Evolutionary conservation across 768 basidiomycete species (phyloP).

Genomic region (Agaricus sinodeliciosus): DNA sequence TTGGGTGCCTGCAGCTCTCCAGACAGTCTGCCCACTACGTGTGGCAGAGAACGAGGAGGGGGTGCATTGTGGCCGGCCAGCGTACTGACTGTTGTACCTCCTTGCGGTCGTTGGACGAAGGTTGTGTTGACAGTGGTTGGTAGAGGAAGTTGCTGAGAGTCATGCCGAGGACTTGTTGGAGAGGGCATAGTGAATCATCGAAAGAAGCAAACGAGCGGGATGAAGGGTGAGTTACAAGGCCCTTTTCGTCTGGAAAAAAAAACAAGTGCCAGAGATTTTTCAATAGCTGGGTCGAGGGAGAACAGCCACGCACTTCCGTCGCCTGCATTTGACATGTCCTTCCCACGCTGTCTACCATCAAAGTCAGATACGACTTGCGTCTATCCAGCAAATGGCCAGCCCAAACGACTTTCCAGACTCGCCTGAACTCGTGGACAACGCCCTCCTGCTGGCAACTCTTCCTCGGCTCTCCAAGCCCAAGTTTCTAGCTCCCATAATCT

Average conservation of each 20-base stretch:
- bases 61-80: neutral
- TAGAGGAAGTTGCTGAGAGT: slow-evolving; percentile 27
- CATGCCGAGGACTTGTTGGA: slow-evolving; percentile 15
- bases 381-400: neutral
- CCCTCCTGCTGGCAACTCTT: slow-evolving; percentile 51
- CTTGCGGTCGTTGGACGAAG: slow-evolving; percentile 12
- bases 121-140: slow-evolving; percentile 26
- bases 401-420: slow-evolving; percentile 10
- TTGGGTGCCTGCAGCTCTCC: slow-evolving; percentile 13
- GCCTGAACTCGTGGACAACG: slow-evolving; percentile 18
- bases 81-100: slow-evolving; percentile 10
- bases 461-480: slow-evolving; percentile 43
- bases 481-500: slow-evolving; percentile 50
- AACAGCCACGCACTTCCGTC: no score
- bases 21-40: slow-evolving; percentile 11
- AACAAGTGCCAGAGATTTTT: neutral
- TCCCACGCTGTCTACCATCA: neutral
- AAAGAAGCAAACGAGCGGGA: neutral
- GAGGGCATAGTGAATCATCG: slow-evolving; percentile 10
- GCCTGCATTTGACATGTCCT: neutral
- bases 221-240: neutral
- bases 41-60: slow-evolving; percentile 11
- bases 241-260: neutral
- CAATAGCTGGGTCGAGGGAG: no score
- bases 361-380: neutral